Base-by-base conservation (phyloP, 495 filamentous ascomycete species). In the Penicillium verhagenii region DNA sequence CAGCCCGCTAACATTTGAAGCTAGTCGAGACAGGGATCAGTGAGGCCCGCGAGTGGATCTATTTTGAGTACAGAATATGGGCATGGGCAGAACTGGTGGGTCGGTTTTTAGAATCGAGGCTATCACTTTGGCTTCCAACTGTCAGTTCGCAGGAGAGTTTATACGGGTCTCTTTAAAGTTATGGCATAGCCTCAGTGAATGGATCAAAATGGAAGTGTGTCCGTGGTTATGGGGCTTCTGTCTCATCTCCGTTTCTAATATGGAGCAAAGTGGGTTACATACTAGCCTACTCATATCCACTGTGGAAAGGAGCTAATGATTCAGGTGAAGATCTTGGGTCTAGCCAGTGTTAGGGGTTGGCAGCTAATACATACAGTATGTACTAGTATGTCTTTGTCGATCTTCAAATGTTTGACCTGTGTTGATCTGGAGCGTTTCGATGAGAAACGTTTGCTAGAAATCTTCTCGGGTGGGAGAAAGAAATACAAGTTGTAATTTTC, bases 111-210 rank as follows among this genome's bases (percentile, higher is more conserved):
- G 14, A 16, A 35, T 54, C 51, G 39, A 42, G 44, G 49, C 39
- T 52, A 48, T 59, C 57, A 29, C 14, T 13, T 47, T 20, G 11
- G 10, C 21, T 28, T 28, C 20, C 7, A 60, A 52, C 53, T 33
- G 57, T 49, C 51, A 37, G 51, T 57, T 60, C 51, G 47, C 50
- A 50, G 54, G 49, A 44, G 33, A 19, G 26, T 26, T 42, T 48
- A n/a, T n/a, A 50, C 26, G 26, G 18, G 24, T 47, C 20, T 45
- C 25, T 18, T 55, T 60, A 55, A 50, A 35, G 47, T 52, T 63
- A 35, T 35, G 14, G 33, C 14, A 35, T 35, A 35, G 33, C 33
- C 33, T 35, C 33, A 4, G 16, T 35, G 33, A 14, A 35, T 13
- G 44, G 10, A 26, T 20, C 16, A 18, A 18, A 48, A 18, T 37